phyloP scores from a whole-genome alignment of 257 asterid species.

The Fraxinus americana region DNA sequence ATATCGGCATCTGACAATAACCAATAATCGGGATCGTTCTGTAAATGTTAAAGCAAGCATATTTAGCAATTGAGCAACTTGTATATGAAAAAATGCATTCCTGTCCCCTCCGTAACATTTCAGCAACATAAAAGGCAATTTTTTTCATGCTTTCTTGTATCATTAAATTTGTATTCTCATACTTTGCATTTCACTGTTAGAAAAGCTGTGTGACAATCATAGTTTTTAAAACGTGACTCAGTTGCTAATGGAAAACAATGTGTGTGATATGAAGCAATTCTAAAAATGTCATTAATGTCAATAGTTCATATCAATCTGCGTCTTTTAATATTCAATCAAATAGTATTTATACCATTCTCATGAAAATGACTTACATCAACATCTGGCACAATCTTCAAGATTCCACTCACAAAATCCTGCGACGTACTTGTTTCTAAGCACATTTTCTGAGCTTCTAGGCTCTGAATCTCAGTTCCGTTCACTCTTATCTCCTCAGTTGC shows the following conservation, averaged over 20 bases:
- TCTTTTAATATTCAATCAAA: not conserved
- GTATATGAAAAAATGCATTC: not conserved
- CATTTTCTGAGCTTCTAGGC: slow-evolving; percentile 50
- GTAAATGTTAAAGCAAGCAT: slow-evolving; percentile 24
- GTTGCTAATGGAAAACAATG: not conserved
- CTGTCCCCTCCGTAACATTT: not conserved
- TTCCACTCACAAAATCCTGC: slow-evolving; percentile 72
- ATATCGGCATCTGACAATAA: slow-evolving; percentile 60
- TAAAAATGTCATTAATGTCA: not conserved
- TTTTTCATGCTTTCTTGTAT: not conserved
- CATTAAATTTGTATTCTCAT: not conserved
- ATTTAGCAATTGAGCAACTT: not conserved
- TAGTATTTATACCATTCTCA: not conserved
- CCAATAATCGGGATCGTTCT: slow-evolving; percentile 78
- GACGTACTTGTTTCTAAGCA: slow-evolving; percentile 63
- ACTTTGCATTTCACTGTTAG: not conserved
- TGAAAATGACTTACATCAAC: slow-evolving; percentile 66
- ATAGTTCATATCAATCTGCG: not conserved
- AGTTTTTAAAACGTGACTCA: slow-evolving; percentile 2
- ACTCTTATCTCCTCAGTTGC: slow-evolving; percentile 43
- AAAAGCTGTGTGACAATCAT: not conserved
- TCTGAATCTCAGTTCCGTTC: slow-evolving; percentile 42
- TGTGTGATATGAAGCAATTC: not conserved
- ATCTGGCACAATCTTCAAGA: slow-evolving; percentile 82
- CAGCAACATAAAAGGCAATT: not conserved